Evolutionary conservation across 2,329 filamentous ascomycete genomes (phyloP).

Genomic region (Seiridium unicorne): DNA sequence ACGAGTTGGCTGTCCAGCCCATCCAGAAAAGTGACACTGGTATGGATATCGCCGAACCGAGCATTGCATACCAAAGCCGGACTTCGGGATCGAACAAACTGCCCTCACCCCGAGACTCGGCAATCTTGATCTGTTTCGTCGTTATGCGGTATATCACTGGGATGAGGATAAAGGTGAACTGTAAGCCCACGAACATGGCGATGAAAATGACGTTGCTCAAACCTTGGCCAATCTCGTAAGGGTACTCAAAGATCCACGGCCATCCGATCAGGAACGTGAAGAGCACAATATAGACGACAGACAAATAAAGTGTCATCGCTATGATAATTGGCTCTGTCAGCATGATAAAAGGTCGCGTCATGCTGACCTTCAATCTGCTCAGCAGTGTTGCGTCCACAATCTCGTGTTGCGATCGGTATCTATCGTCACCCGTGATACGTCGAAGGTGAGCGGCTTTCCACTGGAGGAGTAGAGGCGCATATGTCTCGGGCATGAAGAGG

Average conservation of each 20-base stretch:
- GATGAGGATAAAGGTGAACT: conserved; percentile 29
- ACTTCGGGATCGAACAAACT: conserved; percentile 33
- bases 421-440: conserved; percentile 58
- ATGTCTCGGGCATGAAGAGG: conserved; percentile 11
- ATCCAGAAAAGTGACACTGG: conserved; percentile 50
- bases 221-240: conserved; percentile 39
- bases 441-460: conserved; percentile 59
- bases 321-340: conserved; percentile 36
- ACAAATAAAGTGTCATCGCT: conserved; percentile 47
- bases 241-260: conserved; percentile 43
- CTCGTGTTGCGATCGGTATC: conserved; percentile 64
- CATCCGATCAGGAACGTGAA: conserved; percentile 54
- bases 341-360: conserved; percentile 39
- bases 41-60: conserved; percentile 37
- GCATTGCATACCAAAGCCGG: conserved; percentile 40
- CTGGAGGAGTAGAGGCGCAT: conserved; percentile 42
- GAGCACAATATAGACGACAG: conserved; percentile 50
- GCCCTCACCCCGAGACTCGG: conserved; percentile 38
- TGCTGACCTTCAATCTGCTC: conserved; percentile 46
- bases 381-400: conserved; percentile 49
- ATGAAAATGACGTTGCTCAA: conserved; percentile 42
- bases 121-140: conserved; percentile 23
- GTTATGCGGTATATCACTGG: conserved; percentile 32
- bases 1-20: conserved; percentile 42
- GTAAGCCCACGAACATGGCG: conserved; percentile 39